A percentile compares a stretch with the other conserved stretches of the same genome.
Conservation (phyloP, 768 basidiomycete genomes). For the Boletus vinaceobasis region DNA sequence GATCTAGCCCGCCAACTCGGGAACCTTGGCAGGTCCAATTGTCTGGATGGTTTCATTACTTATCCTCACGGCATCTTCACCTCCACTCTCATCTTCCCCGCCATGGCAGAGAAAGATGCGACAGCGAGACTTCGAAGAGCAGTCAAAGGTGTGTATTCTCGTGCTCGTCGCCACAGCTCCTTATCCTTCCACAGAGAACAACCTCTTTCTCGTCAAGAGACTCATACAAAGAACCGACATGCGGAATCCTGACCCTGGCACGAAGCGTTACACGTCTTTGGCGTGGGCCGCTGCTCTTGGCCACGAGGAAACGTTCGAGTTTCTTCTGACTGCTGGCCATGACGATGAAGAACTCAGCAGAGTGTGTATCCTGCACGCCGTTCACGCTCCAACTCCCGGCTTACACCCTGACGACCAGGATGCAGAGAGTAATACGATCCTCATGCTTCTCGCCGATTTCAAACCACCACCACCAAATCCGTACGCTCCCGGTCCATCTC, state of each 20-base stretch:
- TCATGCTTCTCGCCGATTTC: conserved; percentile 88
- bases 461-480: conserved; percentile 49
- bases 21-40: conserved; percentile 21
- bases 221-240: conserved; percentile 84
- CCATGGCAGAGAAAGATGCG: conserved; percentile 83
- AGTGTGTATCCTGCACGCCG: conserved; percentile 45
- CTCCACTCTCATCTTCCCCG: conserved; percentile 21
- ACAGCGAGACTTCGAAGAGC: conserved; percentile 72
- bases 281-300: conserved; percentile 91
- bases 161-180: not conserved
- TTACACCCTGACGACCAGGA: conserved; percentile 52
- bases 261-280: conserved; percentile 77
- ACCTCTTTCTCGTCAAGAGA: conserved; percentile 87
- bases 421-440: conserved; percentile 87
- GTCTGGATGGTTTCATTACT: conserved; percentile 17
- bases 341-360: conserved; percentile 91
- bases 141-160: conserved; percentile 58
- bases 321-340: conserved; percentile 78
- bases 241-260: conserved; percentile 81
- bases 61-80: conserved; percentile 20
- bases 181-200: conserved; percentile 67
- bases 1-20: conserved; percentile 17
- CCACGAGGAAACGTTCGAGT: conserved; percentile 92
- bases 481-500: conserved; percentile 44
- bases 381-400: conserved; percentile 10